Evolutionary conservation across 2,329 filamentous ascomycete species (phyloP).

Genomic region (Drechslerella coelobrocha): DNA sequence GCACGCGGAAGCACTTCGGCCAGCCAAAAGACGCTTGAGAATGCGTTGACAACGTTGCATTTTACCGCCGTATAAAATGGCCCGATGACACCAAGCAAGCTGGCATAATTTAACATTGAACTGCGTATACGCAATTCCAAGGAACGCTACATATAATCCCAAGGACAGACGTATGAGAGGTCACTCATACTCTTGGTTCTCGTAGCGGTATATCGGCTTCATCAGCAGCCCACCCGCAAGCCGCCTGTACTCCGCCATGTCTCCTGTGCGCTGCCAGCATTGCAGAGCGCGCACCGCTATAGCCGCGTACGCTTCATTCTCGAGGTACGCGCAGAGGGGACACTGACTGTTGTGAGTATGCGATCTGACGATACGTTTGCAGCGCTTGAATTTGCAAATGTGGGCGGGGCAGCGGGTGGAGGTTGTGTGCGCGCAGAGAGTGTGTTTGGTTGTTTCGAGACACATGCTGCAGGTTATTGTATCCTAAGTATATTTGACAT

Average conservation of each 20-base stretch:
- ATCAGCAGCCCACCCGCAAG: conserved; percentile 22
- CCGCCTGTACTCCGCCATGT: conserved; percentile 14
- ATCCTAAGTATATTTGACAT: no score
- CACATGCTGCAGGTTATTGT: no score
- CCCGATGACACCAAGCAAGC: neutral
- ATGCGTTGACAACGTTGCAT: conserved; percentile 37
- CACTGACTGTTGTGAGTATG: neutral
- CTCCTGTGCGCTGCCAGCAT: conserved; percentile 1
- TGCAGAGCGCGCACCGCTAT: conserved; percentile 17
- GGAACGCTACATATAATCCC: neutral
- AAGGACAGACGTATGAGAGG: neutral
- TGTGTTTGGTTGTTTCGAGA: conserved; percentile 7
- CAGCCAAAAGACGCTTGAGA: neutral
- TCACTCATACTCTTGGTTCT: conserved; percentile 12
- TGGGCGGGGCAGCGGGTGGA: neutral
- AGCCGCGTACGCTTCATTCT: conserved; percentile 30
- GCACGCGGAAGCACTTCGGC: neutral
- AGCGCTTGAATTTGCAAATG: conserved; percentile 24
- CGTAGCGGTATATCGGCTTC: conserved; percentile 25
- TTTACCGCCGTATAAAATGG: neutral
- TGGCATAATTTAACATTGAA: neutral
- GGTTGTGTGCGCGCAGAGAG: conserved; percentile 23
- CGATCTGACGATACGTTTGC: conserved; percentile 10
- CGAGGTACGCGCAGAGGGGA: conserved; percentile 21
- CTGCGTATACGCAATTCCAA: neutral